These are phyloP conservation scores for Fusarium nygamai DNA, from an alignment of 2,329 filamentous ascomycete species.

Conservation along the genomic window DNA sequence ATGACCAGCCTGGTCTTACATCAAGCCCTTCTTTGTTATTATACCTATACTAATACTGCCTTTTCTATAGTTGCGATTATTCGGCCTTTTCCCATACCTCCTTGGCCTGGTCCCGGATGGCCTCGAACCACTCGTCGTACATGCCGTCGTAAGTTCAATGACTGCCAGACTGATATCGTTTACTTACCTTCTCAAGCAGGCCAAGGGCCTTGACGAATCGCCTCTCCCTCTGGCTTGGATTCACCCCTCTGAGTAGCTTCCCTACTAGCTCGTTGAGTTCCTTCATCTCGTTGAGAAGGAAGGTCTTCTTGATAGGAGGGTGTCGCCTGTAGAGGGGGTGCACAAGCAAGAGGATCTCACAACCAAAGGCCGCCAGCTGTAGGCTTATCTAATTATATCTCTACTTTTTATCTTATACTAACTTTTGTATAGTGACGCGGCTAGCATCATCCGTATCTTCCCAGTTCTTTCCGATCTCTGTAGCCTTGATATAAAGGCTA, in stretches of 20 bases:
- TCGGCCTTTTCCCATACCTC: no score
- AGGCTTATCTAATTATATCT: background rate
- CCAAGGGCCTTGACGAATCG: background rate
- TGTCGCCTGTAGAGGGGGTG: no score
- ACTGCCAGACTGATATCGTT: background rate
- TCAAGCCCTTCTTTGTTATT: background rate
- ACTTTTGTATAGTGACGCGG: background rate
- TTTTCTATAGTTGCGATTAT: background rate
- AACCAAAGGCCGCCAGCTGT: background rate
- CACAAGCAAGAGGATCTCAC: background rate
- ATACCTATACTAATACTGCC: background rate
- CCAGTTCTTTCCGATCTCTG: rapidly evolving
- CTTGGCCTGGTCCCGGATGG: background rate
- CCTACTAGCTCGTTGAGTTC: background rate
- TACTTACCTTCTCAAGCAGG: background rate
- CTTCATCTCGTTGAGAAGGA: no score
- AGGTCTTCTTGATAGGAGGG: no score
- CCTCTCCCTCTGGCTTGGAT: rapidly evolving
- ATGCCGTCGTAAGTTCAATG: background rate
- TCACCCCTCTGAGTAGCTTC: background rate
- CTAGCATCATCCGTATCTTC: rapidly evolving
- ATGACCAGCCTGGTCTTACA: background rate
- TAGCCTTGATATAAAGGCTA: no score
- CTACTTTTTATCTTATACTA: background rate
- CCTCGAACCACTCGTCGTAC: background rate